Evolutionary conservation across 2,329 filamentous ascomycete genomes (phyloP), one percentile per base, ranked within the genome.

Genomic region (Talaromyces albobiverticillius): DNA sequence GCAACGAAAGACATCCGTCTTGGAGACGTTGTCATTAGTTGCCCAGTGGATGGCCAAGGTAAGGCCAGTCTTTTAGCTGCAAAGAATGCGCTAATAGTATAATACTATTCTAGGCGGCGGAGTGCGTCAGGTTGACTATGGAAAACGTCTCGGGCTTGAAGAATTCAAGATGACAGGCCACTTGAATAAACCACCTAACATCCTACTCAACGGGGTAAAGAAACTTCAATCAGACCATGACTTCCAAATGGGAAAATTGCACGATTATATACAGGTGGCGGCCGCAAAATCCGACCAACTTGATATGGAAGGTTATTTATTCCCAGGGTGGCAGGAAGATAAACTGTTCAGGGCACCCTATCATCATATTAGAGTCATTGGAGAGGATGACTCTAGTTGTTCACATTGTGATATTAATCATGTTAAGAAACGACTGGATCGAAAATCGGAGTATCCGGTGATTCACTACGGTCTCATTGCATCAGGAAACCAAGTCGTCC

Each of bases 1-100:
- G 14, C 32, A 36, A 38, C 54, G 8, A 51, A 32, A n/a, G 22
- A 34, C 6, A 48, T 60, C 4, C 48, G 58, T 7, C 54, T 60
- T 20, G 57, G 58, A n/a, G 55, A 59, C 57, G 55, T 59, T 29
- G 57, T 59, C 5, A 48, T 59, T 29, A 41, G 56, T 14, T 32
- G 38, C 22, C 56, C 50, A 5, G 26, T 26, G 16, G 45, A 20
- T 20, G 43, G 40, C 5, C 26, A 48, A 16, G 40, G 53, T 16
- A 7, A 16, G 32, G n/a, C n/a, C 9, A 34, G 13, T n/a, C n/a
- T n/a, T n/a, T n/a, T n/a, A n/a, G n/a, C n/a, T n/a, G n/a, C n/a
- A n/a, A n/a, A n/a, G n/a, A n/a, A n/a, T n/a, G n/a, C n/a, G n/a
- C n/a, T n/a, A n/a, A n/a, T n/a, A n/a, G n/a, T n/a, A n/a, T n/a